Evolutionary conservation across 2,329 filamentous ascomycete species (phyloP), one percentile per base, ranked within the genome.

Genomic region (Endothia cerciana): DNA sequence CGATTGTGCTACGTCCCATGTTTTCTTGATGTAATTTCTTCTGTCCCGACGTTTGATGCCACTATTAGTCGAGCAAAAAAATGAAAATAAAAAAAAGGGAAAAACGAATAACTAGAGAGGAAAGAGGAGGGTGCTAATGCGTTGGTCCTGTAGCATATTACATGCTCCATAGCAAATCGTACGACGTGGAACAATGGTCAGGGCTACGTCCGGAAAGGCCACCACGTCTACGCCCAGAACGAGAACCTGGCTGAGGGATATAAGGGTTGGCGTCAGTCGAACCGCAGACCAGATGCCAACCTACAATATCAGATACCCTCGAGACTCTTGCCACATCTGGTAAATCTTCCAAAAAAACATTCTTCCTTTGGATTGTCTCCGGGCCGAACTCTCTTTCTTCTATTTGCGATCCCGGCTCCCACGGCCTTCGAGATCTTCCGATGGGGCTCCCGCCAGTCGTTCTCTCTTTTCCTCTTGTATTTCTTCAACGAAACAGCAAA

Each of bases 171-270:
- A 11, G 51, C 51, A 28, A 57, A 57, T 8, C 49, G 60, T 15
- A 1, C 25, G 22, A 59, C 43, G 22, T 64, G 55, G 41, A 28
- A 41, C 17, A 6, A 51, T 28, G 53, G 62, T 2, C 15, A 49
- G 2, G 55, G 33, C 15, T 41, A 51, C 17, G 25, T 64, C 30
- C 62, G 55, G 25, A 2, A 10, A 4, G 25, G 17, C 2, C 49
- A 58, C 25, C 40, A 51, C 22, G 28, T 64, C 22, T 64, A 51
- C 25, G 41, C 55, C 1, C 22, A 59, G n/a, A 33, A 49, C n/a
- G 28, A 43, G 22, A 41, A 59, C n/a, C 33, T 59, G 6, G 40
- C 30, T 22, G 33, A 64, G 30, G 43, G 55, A 17, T 51, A 41
- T 8, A 17, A 22, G n/a, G 55, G 55, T 11, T 58, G 36, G 30